Base-by-base conservation (phyloP, 2,329 filamentous ascomycete species). In the Cladosporium sp. region DNA sequence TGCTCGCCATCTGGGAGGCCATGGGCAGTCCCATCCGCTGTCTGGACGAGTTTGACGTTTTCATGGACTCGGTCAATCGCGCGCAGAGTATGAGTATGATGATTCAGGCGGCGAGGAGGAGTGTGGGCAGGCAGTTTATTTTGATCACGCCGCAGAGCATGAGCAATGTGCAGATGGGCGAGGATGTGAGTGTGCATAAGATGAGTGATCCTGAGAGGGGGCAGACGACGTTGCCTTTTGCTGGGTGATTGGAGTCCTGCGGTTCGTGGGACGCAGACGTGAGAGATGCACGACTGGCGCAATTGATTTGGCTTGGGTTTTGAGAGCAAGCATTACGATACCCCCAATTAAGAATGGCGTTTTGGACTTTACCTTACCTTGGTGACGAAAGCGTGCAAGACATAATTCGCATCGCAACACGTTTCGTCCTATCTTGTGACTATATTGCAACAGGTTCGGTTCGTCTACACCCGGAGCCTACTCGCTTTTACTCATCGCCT, bases 1-100 rank as follows among this genome's bases (percentile, higher is more conserved):
- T 99, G 63, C 84, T 99, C 34, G 88, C 93, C 2, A 89, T 99
- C 21, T 99, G 95, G 95, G 95, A 99, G 76, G 94, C 95, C 32
- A 99, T 99, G 90, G 94, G 95, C 13, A 96, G 93, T 21, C 94
- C 93, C 0, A 90, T 99, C 67, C 88, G 95, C 63, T 99, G 95
- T 74, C 83, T 99, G 63, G 95, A 99, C 78, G 95, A 99, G 79
- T 99, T 98, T 75, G 95, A 99, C 76, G 95, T 99, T 34, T 99
- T 97, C 83, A 99, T 99, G 95, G 95, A 99, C 79, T 92, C 90
- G 71, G 92, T 98, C 66, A 99, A 99, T 78, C 88, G 95, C 67
- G 92, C 91, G 64, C 91, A 96, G 71, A 96, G 92, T 75, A 97
- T 96, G 72, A 91, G 91, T 68, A 92, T 99, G 90, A 91, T 99